Conservation (phyloP, 768 basidiomycete species). For the Leucosporidium yakuticum region DNA sequence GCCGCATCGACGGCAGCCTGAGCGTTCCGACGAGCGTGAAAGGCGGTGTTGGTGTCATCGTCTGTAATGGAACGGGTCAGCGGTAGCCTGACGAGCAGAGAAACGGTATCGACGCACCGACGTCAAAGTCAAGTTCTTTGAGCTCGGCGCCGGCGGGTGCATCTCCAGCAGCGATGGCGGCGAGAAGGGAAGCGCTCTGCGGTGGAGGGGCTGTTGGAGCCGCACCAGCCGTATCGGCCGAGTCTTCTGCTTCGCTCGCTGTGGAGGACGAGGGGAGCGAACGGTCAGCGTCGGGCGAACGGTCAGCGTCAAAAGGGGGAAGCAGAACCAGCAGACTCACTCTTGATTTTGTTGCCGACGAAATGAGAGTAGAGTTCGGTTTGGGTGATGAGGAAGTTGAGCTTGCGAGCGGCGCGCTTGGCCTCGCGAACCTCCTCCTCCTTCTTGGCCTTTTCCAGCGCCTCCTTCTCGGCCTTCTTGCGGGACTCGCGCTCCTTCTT, state of each 20-base stretch:
- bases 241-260: constrained; percentile 45
- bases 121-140: constrained; percentile 80
- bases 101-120: constrained; percentile 54
- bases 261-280: neutral
- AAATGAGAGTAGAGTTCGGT: constrained; percentile 99
- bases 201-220: constrained; percentile 9
- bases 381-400: constrained; percentile 97
- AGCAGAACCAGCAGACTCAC: constrained; percentile 25
- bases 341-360: constrained; percentile 79
- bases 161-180: constrained; percentile 48
- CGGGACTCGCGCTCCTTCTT: constrained; percentile 89
- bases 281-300: too few species aligned
- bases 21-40: constrained; percentile 79
- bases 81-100: neutral
- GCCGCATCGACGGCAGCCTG: constrained; percentile 79
- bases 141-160: constrained; percentile 46
- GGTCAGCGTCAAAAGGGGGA: neutral
- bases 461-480: constrained; percentile 91
- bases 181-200: constrained; percentile 31
- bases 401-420: constrained; percentile 85
- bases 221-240: constrained; percentile 39
- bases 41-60: constrained; percentile 76
- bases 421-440: constrained; percentile 93
- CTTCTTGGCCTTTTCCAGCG: constrained; percentile 72
- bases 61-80: constrained; percentile 50